These are phyloP conservation scores for Aspergillus tamarii DNA, from an alignment of 2,329 filamentous ascomycete genomes.

Conservation along the genomic window DNA sequence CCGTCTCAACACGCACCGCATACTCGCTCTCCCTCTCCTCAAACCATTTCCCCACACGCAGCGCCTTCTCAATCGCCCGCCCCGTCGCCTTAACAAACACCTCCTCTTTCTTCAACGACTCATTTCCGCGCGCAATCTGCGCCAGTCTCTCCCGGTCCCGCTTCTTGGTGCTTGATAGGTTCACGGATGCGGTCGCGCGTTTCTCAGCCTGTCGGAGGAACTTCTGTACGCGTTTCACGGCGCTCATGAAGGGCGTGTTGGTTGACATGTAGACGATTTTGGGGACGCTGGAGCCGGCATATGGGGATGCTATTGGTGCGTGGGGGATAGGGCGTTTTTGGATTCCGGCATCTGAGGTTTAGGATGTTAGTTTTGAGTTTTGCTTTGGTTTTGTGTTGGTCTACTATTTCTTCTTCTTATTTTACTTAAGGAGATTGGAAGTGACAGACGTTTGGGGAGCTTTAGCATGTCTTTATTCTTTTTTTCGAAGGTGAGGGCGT, in stretches of 20 bases:
- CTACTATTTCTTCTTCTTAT: background rate
- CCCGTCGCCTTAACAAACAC: conserved; percentile 64
- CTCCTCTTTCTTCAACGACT: conserved; percentile 48
- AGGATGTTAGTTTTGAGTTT: conserved; percentile 2
- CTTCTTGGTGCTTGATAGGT: conserved; percentile 35
- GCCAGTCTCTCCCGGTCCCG: conserved; percentile 37
- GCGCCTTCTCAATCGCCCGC: conserved; percentile 60
- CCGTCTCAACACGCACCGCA: conserved; percentile 56
- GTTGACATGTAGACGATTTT: conserved; percentile 62
- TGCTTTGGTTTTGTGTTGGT: background rate
- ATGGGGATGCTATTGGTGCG: conserved; percentile 57
- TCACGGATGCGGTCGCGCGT: conserved; percentile 51
- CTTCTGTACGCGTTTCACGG: conserved; percentile 62
- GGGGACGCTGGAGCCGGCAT: conserved; percentile 50
- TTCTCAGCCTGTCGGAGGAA: conserved; percentile 57
- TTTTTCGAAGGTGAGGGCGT: conserved; percentile 41
- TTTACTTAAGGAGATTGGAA: background rate
- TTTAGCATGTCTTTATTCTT: conserved; percentile 42
- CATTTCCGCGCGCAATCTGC: conserved; percentile 35
- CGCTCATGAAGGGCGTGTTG: conserved; percentile 60
- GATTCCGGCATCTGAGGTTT: conserved; percentile 49
- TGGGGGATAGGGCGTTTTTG: conserved; percentile 63
- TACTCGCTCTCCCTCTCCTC: conserved; percentile 54
- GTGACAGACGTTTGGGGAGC: conserved; percentile 39
- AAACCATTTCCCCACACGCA: conserved; percentile 61